Percentiles rank a stretch among this genome's conserved stretches.
These are phyloP conservation scores for Hypoxylon sp. DNA, from an alignment of 2,329 filamentous ascomycete genomes.

Conservation along the genomic window DNA sequence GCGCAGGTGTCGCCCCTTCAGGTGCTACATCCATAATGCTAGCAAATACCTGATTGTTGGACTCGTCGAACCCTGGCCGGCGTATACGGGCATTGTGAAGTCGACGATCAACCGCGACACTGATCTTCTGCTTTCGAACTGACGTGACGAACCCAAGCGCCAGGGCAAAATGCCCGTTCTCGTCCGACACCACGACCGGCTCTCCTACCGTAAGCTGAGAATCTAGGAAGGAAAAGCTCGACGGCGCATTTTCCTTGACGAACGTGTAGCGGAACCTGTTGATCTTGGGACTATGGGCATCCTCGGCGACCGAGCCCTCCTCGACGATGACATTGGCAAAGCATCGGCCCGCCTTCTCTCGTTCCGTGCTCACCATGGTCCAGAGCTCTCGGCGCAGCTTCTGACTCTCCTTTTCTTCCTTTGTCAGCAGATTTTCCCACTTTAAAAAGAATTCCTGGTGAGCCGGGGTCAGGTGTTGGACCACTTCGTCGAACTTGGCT, in stretches of 20 bases:
- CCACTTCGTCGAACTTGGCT: constrained; percentile 81
- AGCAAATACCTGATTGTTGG: constrained; percentile 82
- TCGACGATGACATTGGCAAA: constrained; percentile 89
- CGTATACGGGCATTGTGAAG: constrained; percentile 86
- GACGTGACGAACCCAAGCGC: constrained; percentile 90
- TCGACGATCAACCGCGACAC: constrained; percentile 87
- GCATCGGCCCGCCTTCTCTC: constrained; percentile 87
- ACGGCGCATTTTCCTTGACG: constrained; percentile 68
- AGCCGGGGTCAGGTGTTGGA: constrained; percentile 75
- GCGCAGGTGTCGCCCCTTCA: constrained; percentile 60
- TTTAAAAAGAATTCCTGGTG: constrained; percentile 90
- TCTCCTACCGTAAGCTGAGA: constrained; percentile 89
- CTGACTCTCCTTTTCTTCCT: constrained; percentile 90
- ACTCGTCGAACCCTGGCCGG: constrained; percentile 76
- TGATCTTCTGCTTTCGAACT: constrained; percentile 77
- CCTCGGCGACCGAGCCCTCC: constrained; percentile 75
- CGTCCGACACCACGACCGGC: constrained; percentile 95
- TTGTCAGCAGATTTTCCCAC: constrained; percentile 92
- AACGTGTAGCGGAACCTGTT: constrained; percentile 91
- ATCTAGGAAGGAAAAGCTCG: constrained; percentile 84
- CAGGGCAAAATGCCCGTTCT: constrained; percentile 92
- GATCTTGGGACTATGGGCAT: constrained; percentile 78
- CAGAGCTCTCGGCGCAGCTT: constrained; percentile 89
- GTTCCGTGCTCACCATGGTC: constrained; percentile 91
- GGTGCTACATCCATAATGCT: constrained; percentile 87